A percentile compares a stretch with the other conserved stretches of the same genome.
These are phyloP conservation scores for Mallotus japonicus DNA, from an alignment of 441 rosid genomes.

Conservation along the genomic window DNA sequence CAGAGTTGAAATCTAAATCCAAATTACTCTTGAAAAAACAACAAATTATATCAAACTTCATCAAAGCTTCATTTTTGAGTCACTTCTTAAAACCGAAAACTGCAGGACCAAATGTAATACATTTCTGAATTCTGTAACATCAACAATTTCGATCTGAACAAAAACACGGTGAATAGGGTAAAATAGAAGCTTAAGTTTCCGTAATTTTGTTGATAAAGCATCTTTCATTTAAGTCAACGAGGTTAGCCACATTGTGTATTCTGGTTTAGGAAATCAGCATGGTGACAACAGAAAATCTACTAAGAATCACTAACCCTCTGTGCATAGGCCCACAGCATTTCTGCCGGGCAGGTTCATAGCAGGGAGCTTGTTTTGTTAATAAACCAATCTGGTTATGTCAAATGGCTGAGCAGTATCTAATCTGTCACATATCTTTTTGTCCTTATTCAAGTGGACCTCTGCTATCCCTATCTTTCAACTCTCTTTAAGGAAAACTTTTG, in stretches of 20 bases:
- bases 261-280: background rate
- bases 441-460: constrained; percentile 8
- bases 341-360: background rate
- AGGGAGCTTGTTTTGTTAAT: background rate
- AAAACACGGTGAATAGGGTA: background rate
- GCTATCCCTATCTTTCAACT: background rate
- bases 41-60: background rate
- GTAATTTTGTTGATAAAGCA: background rate
- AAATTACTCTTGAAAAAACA: background rate
- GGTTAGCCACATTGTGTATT: background rate
- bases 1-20: background rate
- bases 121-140: background rate
- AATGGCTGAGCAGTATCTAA: background rate
- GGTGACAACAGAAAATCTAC: background rate
- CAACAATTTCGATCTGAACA: background rate
- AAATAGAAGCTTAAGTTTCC: background rate
- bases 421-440: background rate
- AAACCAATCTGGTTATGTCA: background rate
- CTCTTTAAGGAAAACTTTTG: background rate
- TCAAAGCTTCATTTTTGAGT: background rate
- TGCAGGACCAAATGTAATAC: background rate
- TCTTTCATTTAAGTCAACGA: background rate
- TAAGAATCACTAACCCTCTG: background rate
- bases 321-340: background rate
- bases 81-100: background rate